phyloP scores from a whole-genome alignment of 1,139 yeast genomes.

The Candida dubliniensis region DNA sequence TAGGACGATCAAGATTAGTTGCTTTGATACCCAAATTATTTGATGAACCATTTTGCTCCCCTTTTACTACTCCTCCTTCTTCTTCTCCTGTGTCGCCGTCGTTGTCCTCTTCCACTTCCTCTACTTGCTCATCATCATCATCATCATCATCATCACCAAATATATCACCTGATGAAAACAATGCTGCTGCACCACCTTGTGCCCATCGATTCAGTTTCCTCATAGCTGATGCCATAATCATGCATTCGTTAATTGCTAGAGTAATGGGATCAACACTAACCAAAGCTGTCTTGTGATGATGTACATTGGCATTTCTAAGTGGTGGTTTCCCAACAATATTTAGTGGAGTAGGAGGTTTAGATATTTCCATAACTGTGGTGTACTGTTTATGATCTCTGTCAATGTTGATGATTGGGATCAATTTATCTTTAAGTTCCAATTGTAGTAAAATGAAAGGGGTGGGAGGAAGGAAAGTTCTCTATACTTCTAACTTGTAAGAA shows the following conservation, averaged over 20 bases:
- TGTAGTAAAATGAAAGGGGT: neutral
- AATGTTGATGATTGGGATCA: too few species aligned
- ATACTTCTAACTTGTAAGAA: too few species aligned
- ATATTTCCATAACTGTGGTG: conserved; percentile 1
- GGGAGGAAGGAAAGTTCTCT: neutral
- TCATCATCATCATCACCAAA: conserved; percentile 23
- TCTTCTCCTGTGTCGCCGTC: too few species aligned
- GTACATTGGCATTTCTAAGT: too few species aligned
- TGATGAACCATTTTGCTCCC: conserved; percentile 35
- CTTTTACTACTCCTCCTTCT: conserved; percentile 29
- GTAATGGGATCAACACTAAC: conserved; percentile 75
- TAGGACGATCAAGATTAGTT: conserved; percentile 15
- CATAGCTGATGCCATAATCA: conserved; percentile 86
- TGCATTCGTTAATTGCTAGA: conserved; percentile 84
- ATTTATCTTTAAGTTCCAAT: too few species aligned
- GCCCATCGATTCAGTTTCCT: conserved; percentile 80
- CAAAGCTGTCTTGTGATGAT: neutral
- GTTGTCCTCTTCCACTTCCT: conserved; percentile 6
- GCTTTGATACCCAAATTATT: conserved; percentile 27
- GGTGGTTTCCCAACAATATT: neutral
- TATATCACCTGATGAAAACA: conserved; percentile 61
- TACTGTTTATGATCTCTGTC: neutral
- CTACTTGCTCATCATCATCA: conserved; percentile 28
- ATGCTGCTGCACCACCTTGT: conserved; percentile 86
- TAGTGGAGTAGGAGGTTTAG: conserved; percentile 4